A percentile compares a stretch with the other conserved stretches of the same genome.
Evolutionary conservation across 192 early-diverging fungal species (phyloP).

Genomic region (Backusella macrospora): DNA sequence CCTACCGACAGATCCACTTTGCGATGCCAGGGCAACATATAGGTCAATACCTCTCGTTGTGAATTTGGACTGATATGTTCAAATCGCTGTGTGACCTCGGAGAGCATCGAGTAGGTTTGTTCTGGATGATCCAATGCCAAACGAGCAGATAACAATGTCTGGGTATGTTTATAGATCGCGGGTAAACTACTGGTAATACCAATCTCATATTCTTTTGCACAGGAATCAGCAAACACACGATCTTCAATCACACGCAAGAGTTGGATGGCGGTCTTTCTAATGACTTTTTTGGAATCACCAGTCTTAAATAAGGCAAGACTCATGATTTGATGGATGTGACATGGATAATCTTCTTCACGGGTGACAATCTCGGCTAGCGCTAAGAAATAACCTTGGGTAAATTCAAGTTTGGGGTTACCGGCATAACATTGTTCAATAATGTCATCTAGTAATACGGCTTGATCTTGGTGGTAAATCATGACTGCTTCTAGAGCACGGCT

Average conservation of each 20-base stretch:
- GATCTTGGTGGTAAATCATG: conserved; percentile 62
- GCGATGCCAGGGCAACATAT: conserved; percentile 81
- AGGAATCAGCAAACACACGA: conserved; percentile 60
- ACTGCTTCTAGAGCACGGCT: conserved; percentile 71
- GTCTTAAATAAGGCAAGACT: conserved; percentile 78
- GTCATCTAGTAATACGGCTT: conserved; percentile 58
- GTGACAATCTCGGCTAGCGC: conserved; percentile 74
- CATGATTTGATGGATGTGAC: conserved; percentile 59
- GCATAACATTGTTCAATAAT: conserved; percentile 76
- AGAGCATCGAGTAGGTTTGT: conserved; percentile 70
- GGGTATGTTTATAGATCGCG: conserved; percentile 79
- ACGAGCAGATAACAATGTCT: conserved; percentile 66
- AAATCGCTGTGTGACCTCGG: conserved; percentile 74
- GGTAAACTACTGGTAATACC: conserved; percentile 73
- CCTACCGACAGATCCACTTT: conserved; percentile 66
- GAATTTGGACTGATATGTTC: conserved; percentile 59
- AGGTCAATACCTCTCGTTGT: conserved; percentile 70
- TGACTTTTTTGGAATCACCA: conserved; percentile 69
- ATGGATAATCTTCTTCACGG: conserved; percentile 66
- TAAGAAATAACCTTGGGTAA: conserved; percentile 73
- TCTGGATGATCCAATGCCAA: conserved; percentile 67
- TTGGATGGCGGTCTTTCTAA: conserved; percentile 71
- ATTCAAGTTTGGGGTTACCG: conserved; percentile 59
- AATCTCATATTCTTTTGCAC: conserved; percentile 66
- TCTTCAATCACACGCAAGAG: conserved; percentile 74